phyloP scores from a whole-genome alignment of 108 stramenopile genomes.

The Fragilaria crotonensis region DNA sequence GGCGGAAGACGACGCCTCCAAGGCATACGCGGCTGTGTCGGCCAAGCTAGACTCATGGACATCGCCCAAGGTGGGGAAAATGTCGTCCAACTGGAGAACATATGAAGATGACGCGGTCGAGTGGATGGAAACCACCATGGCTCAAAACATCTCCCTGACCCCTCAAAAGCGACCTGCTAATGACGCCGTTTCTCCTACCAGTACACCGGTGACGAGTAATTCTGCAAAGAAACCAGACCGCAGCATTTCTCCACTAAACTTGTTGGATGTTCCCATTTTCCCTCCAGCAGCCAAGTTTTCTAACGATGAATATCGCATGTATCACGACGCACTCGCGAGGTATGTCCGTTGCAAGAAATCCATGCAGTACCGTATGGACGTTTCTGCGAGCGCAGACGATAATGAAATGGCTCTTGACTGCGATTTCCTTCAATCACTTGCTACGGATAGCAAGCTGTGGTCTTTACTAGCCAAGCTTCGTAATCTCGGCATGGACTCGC shows the following conservation, averaged over 20 bases:
- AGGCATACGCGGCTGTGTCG: neutral
- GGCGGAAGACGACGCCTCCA: neutral
- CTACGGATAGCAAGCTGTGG: slow-evolving; percentile 75
- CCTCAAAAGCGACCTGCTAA: neutral
- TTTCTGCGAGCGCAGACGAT: too few relatives aligned
- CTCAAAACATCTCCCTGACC: neutral
- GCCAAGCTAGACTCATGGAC: neutral
- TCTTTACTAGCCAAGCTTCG: slow-evolving; percentile 41
- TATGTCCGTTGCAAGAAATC: too few relatives aligned
- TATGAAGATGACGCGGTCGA: neutral
- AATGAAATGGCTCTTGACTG: too few relatives aligned
- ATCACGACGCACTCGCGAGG: too few relatives aligned
- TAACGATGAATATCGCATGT: too few relatives aligned
- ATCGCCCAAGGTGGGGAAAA: neutral
- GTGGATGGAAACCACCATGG: neutral
- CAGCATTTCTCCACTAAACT: too few relatives aligned
- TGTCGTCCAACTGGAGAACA: neutral
- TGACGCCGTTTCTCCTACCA: too few relatives aligned
- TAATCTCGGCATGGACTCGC: slow-evolving; percentile 28
- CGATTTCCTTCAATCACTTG: too few relatives aligned
- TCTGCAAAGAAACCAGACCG: slow-evolving; percentile 4
- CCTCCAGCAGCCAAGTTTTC: too few relatives aligned
- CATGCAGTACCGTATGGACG: too few relatives aligned
- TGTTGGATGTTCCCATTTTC: too few relatives aligned
- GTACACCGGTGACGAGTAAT: neutral